Evolutionary conservation across 805 yeast species (phyloP), one percentile per base, ranked within the genome.

Genomic region (Cyberlindnera mycetangii): DNA sequence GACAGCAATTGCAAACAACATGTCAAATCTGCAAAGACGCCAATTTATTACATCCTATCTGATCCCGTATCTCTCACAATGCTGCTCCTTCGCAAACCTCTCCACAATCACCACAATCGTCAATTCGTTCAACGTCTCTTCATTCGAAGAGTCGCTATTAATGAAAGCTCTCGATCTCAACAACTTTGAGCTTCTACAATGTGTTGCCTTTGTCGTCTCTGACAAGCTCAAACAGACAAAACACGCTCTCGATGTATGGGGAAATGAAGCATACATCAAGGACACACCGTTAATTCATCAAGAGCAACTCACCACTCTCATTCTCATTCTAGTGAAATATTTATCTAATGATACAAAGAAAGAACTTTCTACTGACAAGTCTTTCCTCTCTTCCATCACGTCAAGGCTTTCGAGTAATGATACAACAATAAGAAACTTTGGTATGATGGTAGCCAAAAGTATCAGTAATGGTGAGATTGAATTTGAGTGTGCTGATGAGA

Each of bases 381-480:
- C 41, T 0, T 82, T 83, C 52, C 58, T 83, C 14, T 57, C 66
- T 19, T 71, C 78, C 0, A 68, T 85, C n/a, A 74, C 85, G 0
- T 64, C 69, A 40, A 67, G 83, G 30, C 66, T 85, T n/a, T 71
- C 70, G 20, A 75, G 84, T 0, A 69, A 70, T 36, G 69, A 78
- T 1, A 54, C 60, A 1, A 58, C 55, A n/a, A 62, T 72, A 2
- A 71, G 86, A 44, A 56, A 68, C 12, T 60, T 81, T 25, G 89
- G 82, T 0, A 76, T 83, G 60, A 55, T 74, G 14, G 59, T 83
- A 7, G 87, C 86, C 1, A 83, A 82, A 53, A 56, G 59, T 14
- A 57, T 78, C 1, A 60, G 60, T 0, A 55, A 59, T 16, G 51
- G 58, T 18, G 53, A 54, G 47, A 50, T 48, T 50, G 54, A 59